Evolutionary conservation across 495 filamentous ascomycete genomes (phyloP).

Genomic region (Xylaria flabelliformis): DNA sequence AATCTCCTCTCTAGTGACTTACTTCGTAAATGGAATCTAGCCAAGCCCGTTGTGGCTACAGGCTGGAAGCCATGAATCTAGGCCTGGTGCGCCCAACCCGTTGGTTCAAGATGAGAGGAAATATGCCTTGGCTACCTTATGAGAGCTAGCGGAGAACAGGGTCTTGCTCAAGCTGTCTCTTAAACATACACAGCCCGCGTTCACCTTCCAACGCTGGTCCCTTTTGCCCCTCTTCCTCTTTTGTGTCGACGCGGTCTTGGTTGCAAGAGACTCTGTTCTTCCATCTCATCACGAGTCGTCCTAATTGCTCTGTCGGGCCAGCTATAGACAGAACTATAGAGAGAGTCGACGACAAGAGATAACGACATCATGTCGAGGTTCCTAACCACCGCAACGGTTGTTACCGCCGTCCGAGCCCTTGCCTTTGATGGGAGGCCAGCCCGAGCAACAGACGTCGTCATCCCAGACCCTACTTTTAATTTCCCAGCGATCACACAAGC

Average conservation of each 20-base stretch:
- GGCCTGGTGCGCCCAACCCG: constrained; percentile 1
- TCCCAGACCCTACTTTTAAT: constrained; percentile 37
- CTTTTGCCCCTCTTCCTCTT: constrained; percentile 1
- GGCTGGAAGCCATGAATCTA: constrained; percentile 26
- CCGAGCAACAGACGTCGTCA: constrained; percentile 37
- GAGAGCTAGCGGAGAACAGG: neutral
- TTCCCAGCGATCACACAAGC: constrained; percentile 41
- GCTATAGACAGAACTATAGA: neutral
- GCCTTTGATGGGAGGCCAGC: constrained; percentile 42
- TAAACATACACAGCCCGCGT: constrained; percentile 15
- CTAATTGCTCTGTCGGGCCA: constrained; percentile 3
- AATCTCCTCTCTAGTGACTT: constrained; percentile 35
- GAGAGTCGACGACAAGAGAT: neutral
- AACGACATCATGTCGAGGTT: constrained; percentile 34
- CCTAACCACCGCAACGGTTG: constrained; percentile 40
- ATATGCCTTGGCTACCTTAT: constrained; percentile 13
- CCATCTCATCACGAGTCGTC: constrained; percentile 19
- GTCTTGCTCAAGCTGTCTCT: neutral
- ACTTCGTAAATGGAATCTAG: constrained; percentile 28
- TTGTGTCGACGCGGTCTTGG: constrained; percentile 3
- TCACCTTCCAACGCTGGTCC: neutral
- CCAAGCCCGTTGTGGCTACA: constrained; percentile 36
- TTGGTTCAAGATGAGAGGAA: neutral
- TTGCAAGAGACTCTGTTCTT: constrained; percentile 1
- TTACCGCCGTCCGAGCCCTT: constrained; percentile 43